Percentiles rank a stretch among this genome's conserved stretches.
phyloP scores from a whole-genome alignment of 768 basidiomycete species.

The Calocybe cyanea region DNA sequence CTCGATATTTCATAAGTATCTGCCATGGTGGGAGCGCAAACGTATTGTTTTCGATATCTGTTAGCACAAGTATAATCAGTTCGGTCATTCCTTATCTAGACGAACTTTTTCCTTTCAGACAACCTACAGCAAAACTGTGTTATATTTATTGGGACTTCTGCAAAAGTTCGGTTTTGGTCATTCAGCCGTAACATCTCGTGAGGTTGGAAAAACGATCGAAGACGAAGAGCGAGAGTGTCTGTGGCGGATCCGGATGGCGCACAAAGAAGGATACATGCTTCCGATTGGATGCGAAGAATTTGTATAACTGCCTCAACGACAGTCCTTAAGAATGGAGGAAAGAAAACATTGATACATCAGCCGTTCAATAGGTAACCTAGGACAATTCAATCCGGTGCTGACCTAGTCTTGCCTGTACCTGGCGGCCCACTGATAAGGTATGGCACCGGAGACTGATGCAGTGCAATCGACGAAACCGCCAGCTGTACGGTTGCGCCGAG shows the following conservation, averaged over 20 bases:
- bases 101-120: background rate
- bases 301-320: slow-evolving; percentile 47
- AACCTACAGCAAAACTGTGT: slow-evolving; percentile 44
- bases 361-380: background rate
- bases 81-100: no score
- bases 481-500: slow-evolving; percentile 22
- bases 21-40: slow-evolving; percentile 46
- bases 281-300: slow-evolving; percentile 42
- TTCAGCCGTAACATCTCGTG: slow-evolving; percentile 46
- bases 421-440: slow-evolving; percentile 48
- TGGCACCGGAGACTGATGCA: slow-evolving; percentile 42
- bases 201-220: slow-evolving; percentile 33
- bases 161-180: slow-evolving; percentile 45
- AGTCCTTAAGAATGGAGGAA: slow-evolving; percentile 27
- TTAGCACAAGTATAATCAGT: background rate
- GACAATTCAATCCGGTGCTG: background rate
- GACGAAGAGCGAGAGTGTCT: slow-evolving; percentile 42
- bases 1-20: slow-evolving; percentile 40
- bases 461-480: slow-evolving; percentile 39
- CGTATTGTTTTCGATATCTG: slow-evolving; percentile 44
- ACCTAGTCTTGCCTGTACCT: slow-evolving; percentile 53
- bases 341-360: background rate
- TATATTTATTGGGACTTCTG: slow-evolving; percentile 43
- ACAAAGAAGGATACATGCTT: slow-evolving; percentile 45
- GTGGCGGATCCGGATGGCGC: slow-evolving; percentile 51